Evolutionary conservation across 169 alveolate species (phyloP), one percentile per base, ranked within the genome.

Genomic region (Plasmodium vivax): DNA sequence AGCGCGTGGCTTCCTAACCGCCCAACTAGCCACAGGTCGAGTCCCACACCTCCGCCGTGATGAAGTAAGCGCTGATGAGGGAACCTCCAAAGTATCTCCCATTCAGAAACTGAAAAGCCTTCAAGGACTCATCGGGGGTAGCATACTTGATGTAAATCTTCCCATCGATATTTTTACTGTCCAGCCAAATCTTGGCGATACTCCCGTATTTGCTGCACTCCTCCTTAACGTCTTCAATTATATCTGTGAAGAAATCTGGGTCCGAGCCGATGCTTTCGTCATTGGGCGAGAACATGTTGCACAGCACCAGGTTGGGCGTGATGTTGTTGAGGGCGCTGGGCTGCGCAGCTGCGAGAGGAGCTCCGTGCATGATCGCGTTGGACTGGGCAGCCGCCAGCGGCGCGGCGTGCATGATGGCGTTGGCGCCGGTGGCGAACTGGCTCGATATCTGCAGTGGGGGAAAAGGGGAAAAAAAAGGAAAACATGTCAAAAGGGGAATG

Each of bases 141-240:
- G 87, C 84, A 87, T 96, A 97, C 88, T 96, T 96, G 23, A 97
- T 97, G 94, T 97, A 97, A 12, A 97, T 98, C 83, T 97, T 97
- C 73, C 98, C 98, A 81, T 97, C 98, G 19, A 93, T 88, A 32
- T 84, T 96, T 51, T 93, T 85, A 30, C 95, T 92, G 84, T 97
- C 95, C 68, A 98, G 58, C 96, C 96, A 97, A 19, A 97, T 98
- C 71, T 92, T 93, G 54, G 93, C 81, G 32, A 98, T 97, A 41
- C 95, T 95, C 2, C 99, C 99, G 96, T 97, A 97, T 83, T 97
- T 98, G 34, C 82, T 94, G 87, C 99, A 98, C 93, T 98, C 99
- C 71, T 95, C 98, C 84, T 83, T 95, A 58, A 97, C 99, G 87
- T 98, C 99, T n/a, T 96, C 98, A 83, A 93, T 93, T 72, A 98